Base-by-base conservation (phyloP, 257 asterid genomes). In the Craterostigma plantagineum region DNA sequence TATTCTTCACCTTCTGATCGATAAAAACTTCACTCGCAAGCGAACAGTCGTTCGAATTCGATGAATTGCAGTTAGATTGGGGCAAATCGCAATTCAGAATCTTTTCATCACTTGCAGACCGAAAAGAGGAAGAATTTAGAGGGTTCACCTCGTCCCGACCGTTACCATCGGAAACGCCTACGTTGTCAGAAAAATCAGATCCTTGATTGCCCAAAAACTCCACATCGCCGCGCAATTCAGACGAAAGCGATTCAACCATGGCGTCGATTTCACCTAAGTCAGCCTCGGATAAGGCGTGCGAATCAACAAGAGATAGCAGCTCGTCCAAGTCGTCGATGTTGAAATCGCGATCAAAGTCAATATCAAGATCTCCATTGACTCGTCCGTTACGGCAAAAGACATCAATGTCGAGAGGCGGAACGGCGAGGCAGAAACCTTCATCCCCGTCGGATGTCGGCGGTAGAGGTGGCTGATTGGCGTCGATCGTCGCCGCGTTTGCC, bases 11-110 rank as follows among this genome's bases (percentile, higher is more conserved):
- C 44, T 63, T 58, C 43, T 82, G 79, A 54, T 67, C 40, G 33
- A 67, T n/a, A n/a, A n/a, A 66, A 51, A 74, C 86, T 42, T 60
- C 80, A 60, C 51, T 72, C 64, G 56, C 47, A 2, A 73, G 71
- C n/a, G 76, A 70, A 68, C 64, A 67, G 62, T 72, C 76, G 62
- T 70, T 92, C 56, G 83, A 73, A 57, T 64, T 55, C 30, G 57
- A 49, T 14, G 63, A 55, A n/a, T 51, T 47, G 13, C 64, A 55
- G 46, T 64, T 68, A 4, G 79, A 69, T 35, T 76, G 77, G 1
- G 93, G 87, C 39, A 83, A 79, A 34, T 51, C 59, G 65, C 77
- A 73, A 61, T 52, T 65, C 74, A 63, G 38, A 30, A 40, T 76
- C 75, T 72, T 79, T 4, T 11, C 69, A 45, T 52, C 83, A 23